Conservation (phyloP, 176 grass and related monocot genomes). For the Alopecurus myosuroides region DNA sequence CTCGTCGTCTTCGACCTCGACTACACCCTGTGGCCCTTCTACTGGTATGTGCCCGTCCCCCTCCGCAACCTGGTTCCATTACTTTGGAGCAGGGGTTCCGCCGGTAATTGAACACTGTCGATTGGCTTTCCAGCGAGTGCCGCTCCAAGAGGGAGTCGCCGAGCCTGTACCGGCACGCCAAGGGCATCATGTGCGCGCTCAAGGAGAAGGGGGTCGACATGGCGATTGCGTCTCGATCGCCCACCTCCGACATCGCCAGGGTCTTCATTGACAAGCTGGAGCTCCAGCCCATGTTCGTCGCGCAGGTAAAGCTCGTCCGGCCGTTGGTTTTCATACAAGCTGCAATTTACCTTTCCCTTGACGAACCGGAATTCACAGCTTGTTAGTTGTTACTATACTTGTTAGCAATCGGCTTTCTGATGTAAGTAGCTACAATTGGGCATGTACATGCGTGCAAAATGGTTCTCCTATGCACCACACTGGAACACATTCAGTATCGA, state of each 20-base stretch:
- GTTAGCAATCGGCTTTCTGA: not conserved
- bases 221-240: constrained; percentile 85
- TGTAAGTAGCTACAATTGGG: not conserved
- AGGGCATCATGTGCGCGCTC: constrained; percentile 79
- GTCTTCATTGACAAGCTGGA: constrained; percentile 76
- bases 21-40: constrained; percentile 98
- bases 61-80: no score
- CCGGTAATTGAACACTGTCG: no score
- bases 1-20: constrained; percentile 98
- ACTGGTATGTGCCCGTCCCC: constrained; percentile 40
- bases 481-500: not conserved
- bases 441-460: not conserved
- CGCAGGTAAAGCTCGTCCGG: constrained; percentile 35
- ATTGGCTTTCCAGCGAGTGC: no score
- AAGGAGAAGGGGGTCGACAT: constrained; percentile 91
- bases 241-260: constrained; percentile 80
- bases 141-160: constrained; percentile 79
- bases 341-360: not conserved
- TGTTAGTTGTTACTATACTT: not conserved
- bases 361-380: not conserved
- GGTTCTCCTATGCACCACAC: not conserved
- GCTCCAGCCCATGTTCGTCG: constrained; percentile 69
- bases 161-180: constrained; percentile 74
- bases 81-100: no score
- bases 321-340: not conserved